Base-by-base conservation (phyloP, 805 yeast genomes). In the Ogataea angusta region DNA sequence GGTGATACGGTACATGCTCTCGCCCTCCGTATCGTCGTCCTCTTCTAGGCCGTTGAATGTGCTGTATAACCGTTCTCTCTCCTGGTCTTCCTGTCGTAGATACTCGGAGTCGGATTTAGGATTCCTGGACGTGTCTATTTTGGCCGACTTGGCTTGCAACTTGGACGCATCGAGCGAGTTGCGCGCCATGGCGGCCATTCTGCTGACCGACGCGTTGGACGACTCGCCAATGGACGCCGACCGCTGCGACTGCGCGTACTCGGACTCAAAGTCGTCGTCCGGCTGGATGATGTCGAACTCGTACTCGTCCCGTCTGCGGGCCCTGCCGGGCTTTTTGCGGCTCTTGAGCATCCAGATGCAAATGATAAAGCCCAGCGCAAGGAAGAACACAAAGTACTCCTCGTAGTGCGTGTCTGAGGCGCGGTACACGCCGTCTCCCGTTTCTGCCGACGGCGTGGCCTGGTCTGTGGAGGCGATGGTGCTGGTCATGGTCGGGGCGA, bases 241-340 rank as follows among this genome's bases (percentile, higher is more conserved):
- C 31, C 49, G 41, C 27, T 45, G 38, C 18, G 47, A 43, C 21
- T 38, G 42, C 2, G 47, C 40, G 14, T 44, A 47, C 38, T 47
- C 51, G 12, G 47, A 44, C 18, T 51, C 54, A 17, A 45, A 42
- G 34, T 65, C 47, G 30, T 54, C 54, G 17, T 51, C 60, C 17
- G 54, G 82, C 14, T 80, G 83, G 32, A 85, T 85, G 34, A 84
- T 78, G 56, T 85, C 95, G 55, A 85, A 82, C 56, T 85, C 93
- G 53, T 76, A 81, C 28, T 81, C 88, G 53, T 82, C 77, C 63
- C 89, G 66, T 56, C 84, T 66, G 62, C 86, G 68, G 43, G 64
- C 57, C 23, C 66, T 49, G 6, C 63, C 70, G 46, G 72, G 69
- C 33, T 58, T 63, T 30, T 59, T 54, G 60, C 66, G 50, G 18